Conservation (phyloP, 805 yeast genomes). For the Candida hispaniensis region DNA sequence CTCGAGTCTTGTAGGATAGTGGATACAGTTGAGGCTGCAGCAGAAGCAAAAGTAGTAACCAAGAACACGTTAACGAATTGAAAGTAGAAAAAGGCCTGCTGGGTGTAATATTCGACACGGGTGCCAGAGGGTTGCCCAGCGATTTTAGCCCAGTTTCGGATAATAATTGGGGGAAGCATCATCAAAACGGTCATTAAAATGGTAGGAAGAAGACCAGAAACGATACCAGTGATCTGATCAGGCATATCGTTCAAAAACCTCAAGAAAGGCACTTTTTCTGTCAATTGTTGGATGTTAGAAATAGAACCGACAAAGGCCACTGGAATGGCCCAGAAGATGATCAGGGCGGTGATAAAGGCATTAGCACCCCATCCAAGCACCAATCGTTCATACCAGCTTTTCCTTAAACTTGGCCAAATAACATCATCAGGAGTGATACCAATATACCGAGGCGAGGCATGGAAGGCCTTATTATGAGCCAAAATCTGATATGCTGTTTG, state of each 20-base stretch:
- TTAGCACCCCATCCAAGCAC: conserved; percentile 51
- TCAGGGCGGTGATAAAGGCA: conserved; percentile 45
- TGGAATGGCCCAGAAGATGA: conserved; percentile 92
- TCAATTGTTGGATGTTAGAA: conserved; percentile 72
- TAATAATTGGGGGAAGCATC: conserved; percentile 77
- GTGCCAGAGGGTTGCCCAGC: conserved; percentile 65
- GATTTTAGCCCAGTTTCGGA: conserved; percentile 62
- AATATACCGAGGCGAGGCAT: conserved; percentile 39
- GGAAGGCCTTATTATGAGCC: conserved; percentile 36
- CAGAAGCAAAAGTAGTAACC: conserved; percentile 72
- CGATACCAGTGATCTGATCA: conserved; percentile 55
- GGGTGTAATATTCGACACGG: conserved; percentile 69
- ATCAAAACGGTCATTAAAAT: conserved; percentile 69
- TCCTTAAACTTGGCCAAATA: conserved; percentile 66
- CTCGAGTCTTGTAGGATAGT: conserved; percentile 61
- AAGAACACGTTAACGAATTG: conserved; percentile 83
- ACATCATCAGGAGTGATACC: conserved; percentile 75
- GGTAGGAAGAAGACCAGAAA: conserved; percentile 82
- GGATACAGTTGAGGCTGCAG: conserved; percentile 68
- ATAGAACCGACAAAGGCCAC: conserved; percentile 95
- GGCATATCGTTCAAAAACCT: conserved; percentile 71
- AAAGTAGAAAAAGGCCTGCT: conserved; percentile 81
- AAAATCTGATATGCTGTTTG: conserved; percentile 80
- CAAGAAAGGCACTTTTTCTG: conserved; percentile 61
- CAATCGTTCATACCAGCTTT: conserved; percentile 46